Evolutionary conservation across 169 alveolate genomes (phyloP).

Genomic region (Plasmodium blacklocki): DNA sequence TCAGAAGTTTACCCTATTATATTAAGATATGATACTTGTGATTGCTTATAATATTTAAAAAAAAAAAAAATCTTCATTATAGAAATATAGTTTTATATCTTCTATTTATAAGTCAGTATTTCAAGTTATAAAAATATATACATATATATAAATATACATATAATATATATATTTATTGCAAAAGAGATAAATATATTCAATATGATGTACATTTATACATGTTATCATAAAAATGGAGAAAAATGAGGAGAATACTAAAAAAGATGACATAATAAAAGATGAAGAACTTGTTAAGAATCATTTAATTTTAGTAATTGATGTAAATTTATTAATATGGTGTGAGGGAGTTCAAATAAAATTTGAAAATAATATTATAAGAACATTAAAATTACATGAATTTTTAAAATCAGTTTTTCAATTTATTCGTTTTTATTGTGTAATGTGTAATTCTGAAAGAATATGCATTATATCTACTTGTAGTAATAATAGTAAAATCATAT

Average conservation of each 20-base stretch:
- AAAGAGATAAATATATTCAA: not conserved
- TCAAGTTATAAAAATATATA: too few relatives aligned
- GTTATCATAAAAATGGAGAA: conserved; percentile 34
- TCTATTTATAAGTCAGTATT: too few relatives aligned
- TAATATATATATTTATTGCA: not conserved
- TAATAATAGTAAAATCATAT: conserved; percentile 34
- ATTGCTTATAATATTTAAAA: too few relatives aligned
- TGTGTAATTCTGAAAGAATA: conserved; percentile 71
- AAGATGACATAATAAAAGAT: conserved; percentile 19
- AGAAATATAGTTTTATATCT: too few relatives aligned
- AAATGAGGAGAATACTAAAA: conserved; percentile 30
- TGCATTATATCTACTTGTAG: conserved; percentile 66
- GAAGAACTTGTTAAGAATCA: conserved; percentile 27
- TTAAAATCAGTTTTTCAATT: conserved; percentile 54
- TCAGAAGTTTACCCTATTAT: too few relatives aligned
- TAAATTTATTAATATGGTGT: conserved; percentile 58
- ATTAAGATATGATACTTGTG: too few relatives aligned
- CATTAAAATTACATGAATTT: conserved; percentile 33
- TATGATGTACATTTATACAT: not conserved
- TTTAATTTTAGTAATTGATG: conserved; percentile 49
- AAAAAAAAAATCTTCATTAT: too few relatives aligned
- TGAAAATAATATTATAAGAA: conserved; percentile 49
- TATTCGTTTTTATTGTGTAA: conserved; percentile 57
- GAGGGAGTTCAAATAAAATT: conserved; percentile 71
- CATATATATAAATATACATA: too few relatives aligned